Evolutionary conservation across 1,284 basidiomycete genomes (phyloP).

Genomic region (Microbotryum violaceum): DNA sequence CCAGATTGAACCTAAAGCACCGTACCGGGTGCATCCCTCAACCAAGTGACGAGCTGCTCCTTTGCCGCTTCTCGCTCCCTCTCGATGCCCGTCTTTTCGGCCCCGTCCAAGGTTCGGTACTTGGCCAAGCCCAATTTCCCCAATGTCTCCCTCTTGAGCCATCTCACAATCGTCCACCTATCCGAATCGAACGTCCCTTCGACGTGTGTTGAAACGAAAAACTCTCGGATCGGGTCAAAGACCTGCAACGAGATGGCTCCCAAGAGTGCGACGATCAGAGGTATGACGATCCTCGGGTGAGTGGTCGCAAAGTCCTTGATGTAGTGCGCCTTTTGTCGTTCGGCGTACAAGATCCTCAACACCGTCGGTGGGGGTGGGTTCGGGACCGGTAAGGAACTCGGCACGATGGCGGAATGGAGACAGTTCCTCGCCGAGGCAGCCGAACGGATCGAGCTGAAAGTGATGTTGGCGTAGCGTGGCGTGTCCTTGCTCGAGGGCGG

Average conservation of each 20-base stretch:
- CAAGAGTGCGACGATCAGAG: conserved; percentile 74
- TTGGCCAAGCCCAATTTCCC: conserved; percentile 24
- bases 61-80: conserved; percentile 53
- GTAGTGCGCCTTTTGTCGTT: conserved; percentile 47
- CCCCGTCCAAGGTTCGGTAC: background rate
- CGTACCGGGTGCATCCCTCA: conserved; percentile 63
- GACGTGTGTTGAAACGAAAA: conserved; percentile 76
- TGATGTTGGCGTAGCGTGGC: conserved; percentile 57
- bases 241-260: conserved; percentile 83
- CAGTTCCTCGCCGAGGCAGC: conserved; percentile 79
- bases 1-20: conserved; percentile 23
- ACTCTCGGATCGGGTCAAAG: conserved; percentile 81
- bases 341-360: conserved; percentile 31
- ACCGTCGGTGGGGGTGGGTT: conserved; percentile 29
- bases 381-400: conserved; percentile 33
- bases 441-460: conserved; percentile 57
- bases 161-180: conserved; percentile 26
- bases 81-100: conserved; percentile 25
- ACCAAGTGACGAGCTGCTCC: conserved; percentile 58
- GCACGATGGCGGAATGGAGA: conserved; percentile 59
- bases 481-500: conserved; percentile 58
- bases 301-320: conserved; percentile 71
- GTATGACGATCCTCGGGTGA: conserved; percentile 81
- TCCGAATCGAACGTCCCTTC: conserved; percentile 66
- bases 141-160: conserved; percentile 38